phyloP scores from a whole-genome alignment of 225 moss, liverwort and hornwort species.

The Lunularia cruciata region DNA sequence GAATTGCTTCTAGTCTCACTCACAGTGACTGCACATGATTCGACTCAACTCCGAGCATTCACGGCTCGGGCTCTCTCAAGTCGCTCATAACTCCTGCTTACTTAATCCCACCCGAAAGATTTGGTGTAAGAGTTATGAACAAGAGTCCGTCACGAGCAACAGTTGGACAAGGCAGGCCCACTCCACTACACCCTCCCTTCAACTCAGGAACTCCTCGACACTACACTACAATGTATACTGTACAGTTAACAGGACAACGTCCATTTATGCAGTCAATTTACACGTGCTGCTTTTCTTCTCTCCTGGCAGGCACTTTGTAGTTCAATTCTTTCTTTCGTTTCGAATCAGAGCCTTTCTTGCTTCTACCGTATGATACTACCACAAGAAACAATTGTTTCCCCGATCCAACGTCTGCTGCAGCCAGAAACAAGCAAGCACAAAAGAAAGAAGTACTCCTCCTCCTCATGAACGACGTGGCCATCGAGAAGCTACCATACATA shows the following conservation, averaged over 20 bases:
- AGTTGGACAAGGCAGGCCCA: not conserved
- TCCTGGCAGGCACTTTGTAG: not conserved
- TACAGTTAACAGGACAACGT: not conserved
- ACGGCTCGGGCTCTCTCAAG: slow-evolving; percentile 1
- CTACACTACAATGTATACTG: not conserved
- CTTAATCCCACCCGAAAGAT: not conserved
- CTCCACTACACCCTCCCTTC: not conserved
- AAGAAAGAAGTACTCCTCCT: not conserved
- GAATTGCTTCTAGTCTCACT: no score
- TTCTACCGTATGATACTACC: no score
- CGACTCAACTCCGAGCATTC: not conserved
- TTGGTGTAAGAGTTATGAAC: not conserved
- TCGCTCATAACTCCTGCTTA: not conserved
- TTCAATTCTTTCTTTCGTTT: not conserved
- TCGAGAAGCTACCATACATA: not conserved
- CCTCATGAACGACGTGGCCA: no score
- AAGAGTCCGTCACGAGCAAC: not conserved
- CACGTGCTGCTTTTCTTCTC: not conserved
- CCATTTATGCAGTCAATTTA: not conserved
- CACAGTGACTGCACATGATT: not conserved
- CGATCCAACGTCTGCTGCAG: no score
- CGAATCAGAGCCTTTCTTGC: no score
- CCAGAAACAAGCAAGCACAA: no score
- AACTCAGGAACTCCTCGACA: not conserved
- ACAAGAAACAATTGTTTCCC: not conserved